These are phyloP conservation scores for Amaranthus palmeri DNA, from an alignment of 148 eudicot species.

Conservation along the genomic window DNA sequence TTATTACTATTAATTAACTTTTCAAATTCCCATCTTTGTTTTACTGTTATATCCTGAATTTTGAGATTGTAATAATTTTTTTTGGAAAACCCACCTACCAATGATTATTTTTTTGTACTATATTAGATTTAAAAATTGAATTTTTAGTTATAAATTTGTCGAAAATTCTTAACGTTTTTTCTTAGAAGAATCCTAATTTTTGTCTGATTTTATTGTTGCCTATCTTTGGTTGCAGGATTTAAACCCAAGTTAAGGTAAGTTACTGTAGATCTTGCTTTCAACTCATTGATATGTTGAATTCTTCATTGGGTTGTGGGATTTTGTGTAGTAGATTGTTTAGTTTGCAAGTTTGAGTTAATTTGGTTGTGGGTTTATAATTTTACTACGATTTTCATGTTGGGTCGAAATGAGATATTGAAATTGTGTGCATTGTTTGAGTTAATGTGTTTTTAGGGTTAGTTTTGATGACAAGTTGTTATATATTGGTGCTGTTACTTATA, in stretches of 20 bases:
- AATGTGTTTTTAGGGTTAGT: background rate
- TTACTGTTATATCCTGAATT: background rate
- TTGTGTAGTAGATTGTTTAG: background rate
- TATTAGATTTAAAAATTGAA: background rate
- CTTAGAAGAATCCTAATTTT: background rate
- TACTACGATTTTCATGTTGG: background rate
- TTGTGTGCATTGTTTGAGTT: background rate
- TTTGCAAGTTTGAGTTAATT: background rate
- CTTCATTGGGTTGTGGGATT: background rate
- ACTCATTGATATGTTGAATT: background rate
- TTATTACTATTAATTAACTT: background rate
- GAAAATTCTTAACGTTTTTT: slow-evolving; percentile 9
- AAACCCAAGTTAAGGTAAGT: slow-evolving; percentile 14
- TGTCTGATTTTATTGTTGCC: slow-evolving; percentile 8
- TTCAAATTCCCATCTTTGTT: background rate
- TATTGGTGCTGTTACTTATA: background rate
- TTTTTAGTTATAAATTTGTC: slow-evolving; percentile 12
- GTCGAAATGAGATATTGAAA: background rate
- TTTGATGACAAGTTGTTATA: slow-evolving; percentile 7
- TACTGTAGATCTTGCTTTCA: slow-evolving; percentile 19
- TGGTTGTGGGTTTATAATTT: background rate
- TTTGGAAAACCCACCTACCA: background rate
- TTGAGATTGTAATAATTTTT: background rate
- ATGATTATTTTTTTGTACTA: background rate
- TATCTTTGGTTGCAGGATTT: slow-evolving; percentile 14